These are phyloP conservation scores for Parietichytrium sp. DNA, from an alignment of 108 stramenopile species.

Conservation along the genomic window DNA sequence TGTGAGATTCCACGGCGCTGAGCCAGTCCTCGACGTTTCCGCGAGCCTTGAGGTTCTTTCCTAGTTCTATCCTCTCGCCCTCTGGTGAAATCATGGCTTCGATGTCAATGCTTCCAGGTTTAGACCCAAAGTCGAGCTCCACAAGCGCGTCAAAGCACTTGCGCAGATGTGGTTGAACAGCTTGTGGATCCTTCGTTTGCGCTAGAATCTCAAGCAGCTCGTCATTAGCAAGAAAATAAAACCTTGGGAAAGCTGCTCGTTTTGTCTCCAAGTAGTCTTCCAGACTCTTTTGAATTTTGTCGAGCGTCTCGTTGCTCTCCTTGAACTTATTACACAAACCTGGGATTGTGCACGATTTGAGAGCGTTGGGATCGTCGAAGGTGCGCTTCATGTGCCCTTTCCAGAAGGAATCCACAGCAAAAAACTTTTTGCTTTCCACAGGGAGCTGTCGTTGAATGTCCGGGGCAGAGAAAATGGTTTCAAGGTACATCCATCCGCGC, in stretches of 20 bases:
- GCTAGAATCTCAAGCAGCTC: slow-evolving; percentile 71
- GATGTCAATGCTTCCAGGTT: slow-evolving; percentile 58
- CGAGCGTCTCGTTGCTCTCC: slow-evolving; percentile 61
- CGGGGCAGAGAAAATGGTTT: slow-evolving; percentile 68
- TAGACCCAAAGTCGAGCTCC: slow-evolving; percentile 61
- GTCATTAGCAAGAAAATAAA: slow-evolving; percentile 72
- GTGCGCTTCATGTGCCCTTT: slow-evolving; percentile 60
- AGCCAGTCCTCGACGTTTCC: slow-evolving; percentile 71
- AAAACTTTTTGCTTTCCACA: slow-evolving; percentile 62
- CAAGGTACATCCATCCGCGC: slow-evolving; percentile 70
- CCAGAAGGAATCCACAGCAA: slow-evolving; percentile 66
- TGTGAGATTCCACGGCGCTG: slow-evolving; percentile 51
- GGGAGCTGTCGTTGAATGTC: slow-evolving; percentile 71
- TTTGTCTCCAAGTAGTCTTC: slow-evolving; percentile 75
- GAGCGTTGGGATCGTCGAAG: slow-evolving; percentile 62
- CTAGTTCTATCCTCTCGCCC: slow-evolving; percentile 61
- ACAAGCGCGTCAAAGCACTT: slow-evolving; percentile 73
- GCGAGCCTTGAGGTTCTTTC: slow-evolving; percentile 65
- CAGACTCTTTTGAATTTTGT: slow-evolving; percentile 69
- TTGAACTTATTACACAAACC: slow-evolving; percentile 60
- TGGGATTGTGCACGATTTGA: slow-evolving; percentile 55
- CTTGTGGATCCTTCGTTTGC: slow-evolving; percentile 68
- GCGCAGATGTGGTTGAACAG: slow-evolving; percentile 70
- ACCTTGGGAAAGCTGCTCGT: slow-evolving; percentile 67
- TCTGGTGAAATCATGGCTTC: slow-evolving; percentile 62